Percentiles rank a stretch among this genome's conserved stretches.
phyloP scores from a whole-genome alignment of 1,139 yeast genomes.

The Diutina siamensis region DNA sequence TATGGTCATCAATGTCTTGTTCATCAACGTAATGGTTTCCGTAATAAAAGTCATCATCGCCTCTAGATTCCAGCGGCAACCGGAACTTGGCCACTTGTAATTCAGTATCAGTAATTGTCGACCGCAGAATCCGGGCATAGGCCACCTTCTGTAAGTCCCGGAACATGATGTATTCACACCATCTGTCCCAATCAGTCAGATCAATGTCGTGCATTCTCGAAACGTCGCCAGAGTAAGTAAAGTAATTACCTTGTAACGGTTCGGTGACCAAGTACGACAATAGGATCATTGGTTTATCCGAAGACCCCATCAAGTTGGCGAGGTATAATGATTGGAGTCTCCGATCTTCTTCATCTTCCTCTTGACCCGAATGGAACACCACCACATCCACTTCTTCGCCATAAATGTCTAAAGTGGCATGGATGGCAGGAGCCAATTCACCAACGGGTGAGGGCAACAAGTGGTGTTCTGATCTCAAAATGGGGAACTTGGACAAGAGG shows the following conservation, averaged over 20 bases:
- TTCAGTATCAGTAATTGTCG: constrained; percentile 93
- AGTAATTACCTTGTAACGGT: constrained; percentile 82
- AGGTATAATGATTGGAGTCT: constrained; percentile 72
- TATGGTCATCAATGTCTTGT: constrained; percentile 42
- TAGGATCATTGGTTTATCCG: constrained; percentile 67
- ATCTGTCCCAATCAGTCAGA: constrained; percentile 88
- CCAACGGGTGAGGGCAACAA: constrained; percentile 92
- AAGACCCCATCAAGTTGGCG: constrained; percentile 68
- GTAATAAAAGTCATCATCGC: constrained; percentile 35
- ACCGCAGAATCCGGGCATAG: constrained; percentile 87
- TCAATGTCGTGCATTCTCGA: constrained; percentile 92
- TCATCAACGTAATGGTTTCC: constrained; percentile 48
- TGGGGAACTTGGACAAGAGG: constrained; percentile 86
- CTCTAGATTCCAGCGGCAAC: constrained; percentile 29
- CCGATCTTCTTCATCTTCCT: constrained; percentile 92
- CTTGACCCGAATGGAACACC: constrained; percentile 97
- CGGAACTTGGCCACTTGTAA: constrained; percentile 90
- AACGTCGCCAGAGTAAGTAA: constrained; percentile 73
- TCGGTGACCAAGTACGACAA: constrained; percentile 83
- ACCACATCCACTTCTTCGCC: constrained; percentile 83
- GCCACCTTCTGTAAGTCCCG: constrained; percentile 81
- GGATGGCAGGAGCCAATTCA: constrained; percentile 95
- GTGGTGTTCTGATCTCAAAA: constrained; percentile 79
- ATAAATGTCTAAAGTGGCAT: constrained; percentile 86
- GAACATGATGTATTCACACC: constrained; percentile 95